Evolutionary conservation across 345 rosid species (phyloP).

Genomic region (Pseudoturritis turrita): DNA sequence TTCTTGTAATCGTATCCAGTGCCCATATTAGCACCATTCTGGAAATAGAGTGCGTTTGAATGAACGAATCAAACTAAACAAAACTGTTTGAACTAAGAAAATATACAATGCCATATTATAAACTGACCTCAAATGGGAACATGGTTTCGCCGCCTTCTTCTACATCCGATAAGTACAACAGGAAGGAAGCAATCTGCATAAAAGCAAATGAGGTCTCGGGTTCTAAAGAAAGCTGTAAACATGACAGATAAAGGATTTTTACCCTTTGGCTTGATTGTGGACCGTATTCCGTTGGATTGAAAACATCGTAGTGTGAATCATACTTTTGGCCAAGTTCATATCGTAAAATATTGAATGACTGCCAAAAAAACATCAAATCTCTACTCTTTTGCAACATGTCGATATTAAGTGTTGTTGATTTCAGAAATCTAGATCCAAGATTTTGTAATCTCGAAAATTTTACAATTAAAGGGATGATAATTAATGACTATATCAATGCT

Average conservation of each 20-base stretch:
- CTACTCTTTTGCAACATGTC: background rate
- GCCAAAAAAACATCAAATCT: constrained; percentile 30
- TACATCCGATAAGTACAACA: constrained; percentile 60
- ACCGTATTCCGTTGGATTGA: constrained; percentile 75
- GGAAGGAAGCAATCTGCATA: constrained; percentile 59
- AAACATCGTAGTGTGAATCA: constrained; percentile 85
- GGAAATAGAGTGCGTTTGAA: background rate
- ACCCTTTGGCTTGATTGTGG: constrained; percentile 82
- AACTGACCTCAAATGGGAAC: constrained; percentile 73
- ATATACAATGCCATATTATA: constrained; percentile 1
- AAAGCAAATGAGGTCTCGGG: constrained; percentile 2
- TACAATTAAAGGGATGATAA: background rate
- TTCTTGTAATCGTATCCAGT: constrained; percentile 52
- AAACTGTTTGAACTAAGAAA: background rate
- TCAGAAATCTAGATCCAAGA: background rate
- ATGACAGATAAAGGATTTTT: constrained; percentile 1
- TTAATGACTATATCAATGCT: background rate
- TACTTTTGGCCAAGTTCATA: constrained; percentile 89
- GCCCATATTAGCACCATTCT: constrained; percentile 43
- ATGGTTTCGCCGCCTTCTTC: constrained; percentile 85
- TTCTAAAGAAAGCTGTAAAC: background rate
- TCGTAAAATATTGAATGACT: constrained; percentile 84
- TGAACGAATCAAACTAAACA: background rate
- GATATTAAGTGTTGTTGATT: background rate
- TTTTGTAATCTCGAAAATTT: background rate